phyloP scores from a whole-genome alignment of 352 stramenopile species.

The Plasmopara viticola region DNA sequence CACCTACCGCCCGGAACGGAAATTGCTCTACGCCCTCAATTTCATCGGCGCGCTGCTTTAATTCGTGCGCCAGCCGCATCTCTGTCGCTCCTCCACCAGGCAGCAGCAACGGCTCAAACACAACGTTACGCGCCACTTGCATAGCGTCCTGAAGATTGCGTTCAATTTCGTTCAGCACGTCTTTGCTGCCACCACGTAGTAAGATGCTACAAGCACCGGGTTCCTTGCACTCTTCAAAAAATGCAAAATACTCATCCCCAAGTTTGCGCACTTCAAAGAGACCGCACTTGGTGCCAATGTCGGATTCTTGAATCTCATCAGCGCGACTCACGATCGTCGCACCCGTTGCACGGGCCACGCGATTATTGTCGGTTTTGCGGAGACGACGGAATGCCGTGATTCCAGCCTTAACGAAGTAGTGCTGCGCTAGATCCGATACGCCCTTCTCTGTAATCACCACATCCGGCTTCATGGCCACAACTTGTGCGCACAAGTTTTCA shows the following conservation, averaged over 20 bases:
- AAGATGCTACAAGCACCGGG: conserved; percentile 98
- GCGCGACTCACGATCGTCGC: conserved; percentile 97
- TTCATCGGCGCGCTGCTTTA: conserved; percentile 87
- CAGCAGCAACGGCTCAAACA: conserved; percentile 97
- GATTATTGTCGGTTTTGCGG: conserved; percentile 99
- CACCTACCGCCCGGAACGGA: conserved; percentile 94
- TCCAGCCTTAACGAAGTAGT: conserved; percentile 99
- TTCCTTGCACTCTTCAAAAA: conserved; percentile 98
- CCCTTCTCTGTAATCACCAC: conserved; percentile 99
- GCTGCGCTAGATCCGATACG: conserved; percentile 98
- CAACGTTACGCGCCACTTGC: conserved; percentile 98
- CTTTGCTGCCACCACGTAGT: conserved; percentile 97
- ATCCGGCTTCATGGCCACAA: conserved; percentile 98
- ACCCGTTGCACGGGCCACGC: conserved; percentile 93
- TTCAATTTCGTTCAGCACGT: conserved; percentile 99
- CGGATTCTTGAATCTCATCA: conserved; percentile 98
- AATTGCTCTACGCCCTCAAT: conserved; percentile 97
- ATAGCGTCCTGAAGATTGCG: conserved; percentile 99
- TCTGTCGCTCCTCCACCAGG: conserved; percentile 95
- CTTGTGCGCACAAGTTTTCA: conserved; percentile 97
- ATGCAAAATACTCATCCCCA: conserved; percentile 96
- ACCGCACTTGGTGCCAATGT: conserved; percentile 98
- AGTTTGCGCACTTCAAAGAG: conserved; percentile 96
- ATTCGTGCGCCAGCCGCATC: conserved; percentile 95
- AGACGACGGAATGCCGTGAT: conserved; percentile 98